These are phyloP conservation scores for Cadophora sp. DNA, from an alignment of 2,329 filamentous ascomycete genomes.

Conservation along the genomic window DNA sequence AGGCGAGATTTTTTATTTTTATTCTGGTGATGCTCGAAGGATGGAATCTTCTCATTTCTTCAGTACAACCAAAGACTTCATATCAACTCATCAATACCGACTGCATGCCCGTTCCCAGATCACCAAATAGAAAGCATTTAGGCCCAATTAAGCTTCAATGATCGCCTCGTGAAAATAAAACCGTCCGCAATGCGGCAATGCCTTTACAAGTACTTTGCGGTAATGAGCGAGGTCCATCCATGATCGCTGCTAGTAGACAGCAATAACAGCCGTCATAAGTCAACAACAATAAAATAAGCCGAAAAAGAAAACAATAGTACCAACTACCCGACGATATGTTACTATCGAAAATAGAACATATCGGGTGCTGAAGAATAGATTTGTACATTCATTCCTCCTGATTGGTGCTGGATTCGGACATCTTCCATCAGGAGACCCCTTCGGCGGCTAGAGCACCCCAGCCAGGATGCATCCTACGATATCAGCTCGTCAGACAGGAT, in stretches of 20 bases:
- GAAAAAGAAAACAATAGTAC: background rate
- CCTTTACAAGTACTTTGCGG: conserved; percentile 1
- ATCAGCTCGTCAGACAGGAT: background rate
- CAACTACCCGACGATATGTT: background rate
- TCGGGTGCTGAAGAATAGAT: background rate
- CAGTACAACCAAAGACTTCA: too few species aligned
- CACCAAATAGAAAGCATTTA: background rate
- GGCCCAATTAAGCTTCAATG: background rate
- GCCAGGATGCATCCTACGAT: conserved; percentile 1
- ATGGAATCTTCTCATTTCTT: too few species aligned
- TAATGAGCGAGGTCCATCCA: background rate
- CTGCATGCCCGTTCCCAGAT: too few species aligned
- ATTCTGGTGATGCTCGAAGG: background rate
- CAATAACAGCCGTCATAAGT: conserved; percentile 1
- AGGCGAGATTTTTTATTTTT: conserved; percentile 7
- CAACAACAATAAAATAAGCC: background rate
- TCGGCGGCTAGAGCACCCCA: conserved; percentile 9
- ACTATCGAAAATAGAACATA: background rate
- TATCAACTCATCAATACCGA: too few species aligned
- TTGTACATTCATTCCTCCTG: background rate
- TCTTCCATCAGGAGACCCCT: background rate
- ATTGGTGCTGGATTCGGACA: conserved; percentile 5
- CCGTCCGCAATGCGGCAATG: background rate
- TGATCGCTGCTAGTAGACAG: background rate
- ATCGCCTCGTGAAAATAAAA: background rate